Percentiles rank a stretch among this genome's conserved stretches.
Evolutionary conservation across 805 yeast genomes (phyloP).

Genomic region (Deakozyma indianensis): DNA sequence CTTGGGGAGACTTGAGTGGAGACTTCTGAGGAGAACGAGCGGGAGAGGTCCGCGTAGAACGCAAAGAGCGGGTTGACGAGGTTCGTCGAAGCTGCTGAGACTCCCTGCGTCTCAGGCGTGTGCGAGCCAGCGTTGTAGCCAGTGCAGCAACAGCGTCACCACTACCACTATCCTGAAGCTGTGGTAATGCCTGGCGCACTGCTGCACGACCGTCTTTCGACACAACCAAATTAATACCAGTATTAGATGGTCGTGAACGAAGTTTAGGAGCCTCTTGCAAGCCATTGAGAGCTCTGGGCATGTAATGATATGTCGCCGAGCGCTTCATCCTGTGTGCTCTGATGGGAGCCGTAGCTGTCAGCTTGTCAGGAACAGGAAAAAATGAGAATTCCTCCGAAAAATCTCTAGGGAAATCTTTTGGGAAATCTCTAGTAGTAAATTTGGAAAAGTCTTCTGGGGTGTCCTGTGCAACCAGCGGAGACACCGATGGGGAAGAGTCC

Average conservation of each 20-base stretch:
- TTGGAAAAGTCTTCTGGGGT: neutral
- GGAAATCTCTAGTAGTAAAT: neutral
- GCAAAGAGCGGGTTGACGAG: neutral
- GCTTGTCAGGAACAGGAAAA: neutral
- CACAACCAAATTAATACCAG: neutral
- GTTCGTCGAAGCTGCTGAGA: neutral
- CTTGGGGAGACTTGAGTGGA: too few relatives aligned
- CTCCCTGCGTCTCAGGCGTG: neutral
- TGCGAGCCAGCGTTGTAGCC: neutral
- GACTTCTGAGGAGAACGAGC: neutral
- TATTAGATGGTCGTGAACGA: neutral
- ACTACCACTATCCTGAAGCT: too few relatives aligned
- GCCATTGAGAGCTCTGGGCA: neutral
- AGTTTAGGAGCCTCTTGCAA: neutral
- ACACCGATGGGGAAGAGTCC: neutral
- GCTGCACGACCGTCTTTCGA: neutral
- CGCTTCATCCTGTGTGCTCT: neutral
- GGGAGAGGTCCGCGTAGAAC: neutral
- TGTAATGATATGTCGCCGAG: neutral
- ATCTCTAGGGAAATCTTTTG: neutral
- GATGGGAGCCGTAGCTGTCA: neutral
- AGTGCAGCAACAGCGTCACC: neutral
- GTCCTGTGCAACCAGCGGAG: neutral
- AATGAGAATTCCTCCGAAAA: neutral
- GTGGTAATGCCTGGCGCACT: too few relatives aligned